Percentiles rank a stretch among this genome's conserved stretches.
phyloP scores from a whole-genome alignment of 148 eudicot species.

The Silene conica region DNA sequence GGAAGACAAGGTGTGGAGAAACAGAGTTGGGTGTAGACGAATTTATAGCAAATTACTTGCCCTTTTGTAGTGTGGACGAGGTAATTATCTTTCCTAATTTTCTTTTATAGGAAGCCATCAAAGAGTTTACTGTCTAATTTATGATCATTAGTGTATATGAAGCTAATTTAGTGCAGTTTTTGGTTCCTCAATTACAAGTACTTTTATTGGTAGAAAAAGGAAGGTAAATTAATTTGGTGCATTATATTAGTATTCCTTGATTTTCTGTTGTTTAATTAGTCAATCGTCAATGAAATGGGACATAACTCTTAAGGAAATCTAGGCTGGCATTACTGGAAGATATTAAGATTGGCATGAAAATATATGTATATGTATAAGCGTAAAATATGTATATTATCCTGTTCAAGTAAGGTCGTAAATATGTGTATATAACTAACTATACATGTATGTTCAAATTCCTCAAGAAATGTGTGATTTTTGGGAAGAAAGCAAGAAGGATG shows the following conservation, averaged over 20 bases:
- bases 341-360: conserved; percentile 5
- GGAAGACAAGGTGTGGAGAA: conserved; percentile 3
- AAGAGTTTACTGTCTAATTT: conserved; percentile 21
- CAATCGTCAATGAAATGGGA: background rate
- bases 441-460: background rate
- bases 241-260: conserved; percentile 12
- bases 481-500: background rate
- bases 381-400: too few species aligned
- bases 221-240: conserved; percentile 15
- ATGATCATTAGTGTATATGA: background rate
- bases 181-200: conserved; percentile 1
- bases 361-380: background rate
- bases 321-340: background rate
- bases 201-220: background rate
- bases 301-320: conserved; percentile 11
- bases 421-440: background rate
- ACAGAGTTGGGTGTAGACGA: background rate
- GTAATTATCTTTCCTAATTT: background rate
- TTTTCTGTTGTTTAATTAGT: conserved; percentile 1
- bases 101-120: conserved; percentile 15
- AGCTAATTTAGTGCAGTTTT: conserved; percentile 10
- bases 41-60: conserved; percentile 8
- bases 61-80: background rate
- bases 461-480: background rate
- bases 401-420: too few species aligned